Base-by-base conservation (phyloP, 148 eudicot genomes). In the Heliosperma pusillum region DNA sequence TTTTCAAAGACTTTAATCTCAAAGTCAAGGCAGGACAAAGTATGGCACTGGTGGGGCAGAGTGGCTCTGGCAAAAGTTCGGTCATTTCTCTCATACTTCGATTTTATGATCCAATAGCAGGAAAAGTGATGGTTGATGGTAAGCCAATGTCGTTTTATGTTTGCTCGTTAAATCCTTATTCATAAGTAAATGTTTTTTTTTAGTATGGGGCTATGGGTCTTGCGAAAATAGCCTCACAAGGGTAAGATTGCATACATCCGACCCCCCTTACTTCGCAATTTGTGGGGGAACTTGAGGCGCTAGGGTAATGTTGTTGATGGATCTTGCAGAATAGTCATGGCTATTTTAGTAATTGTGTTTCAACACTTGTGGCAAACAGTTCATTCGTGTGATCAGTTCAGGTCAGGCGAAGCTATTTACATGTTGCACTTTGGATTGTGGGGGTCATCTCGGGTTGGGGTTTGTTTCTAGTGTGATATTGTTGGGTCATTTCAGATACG, bases 21-120 rank as follows among this genome's bases (percentile, higher is more conserved):
- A 85, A 67, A 72, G 91, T 96, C 13, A 81, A 76, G 21, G 86
- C 92, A 13, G 97, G 99, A 58, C 79, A 87, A 69, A 90, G 93
- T 79, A 92, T 96, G 93, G 99, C 99, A 10, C 79, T 96, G 17
- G 99, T 90, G 16, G 99, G 99, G 42, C 96, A 89, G 76, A 96
- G 99, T 76, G 97, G 99, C 10, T 96, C 99, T 0, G 99, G 99
- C 16, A 96, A 96, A 80, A 92, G 97, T 83, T 96, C 99, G 10
- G 90, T 96, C 16, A 77, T 96, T 25, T 50, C 97, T 80, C 92
- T 96, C 22, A 87, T 96, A 69, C 89, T 96, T 22, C 79, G 99
- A n/a, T 96, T 92, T 74, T 96, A 96, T 66, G 97, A 96, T 76
- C 97, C 97, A 72, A 81, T 84, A 1, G 78, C 86, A 1, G 97